Evolutionary conservation across 2,329 filamentous ascomycete genomes (phyloP).

Genomic region (Alternaria alternata): DNA sequence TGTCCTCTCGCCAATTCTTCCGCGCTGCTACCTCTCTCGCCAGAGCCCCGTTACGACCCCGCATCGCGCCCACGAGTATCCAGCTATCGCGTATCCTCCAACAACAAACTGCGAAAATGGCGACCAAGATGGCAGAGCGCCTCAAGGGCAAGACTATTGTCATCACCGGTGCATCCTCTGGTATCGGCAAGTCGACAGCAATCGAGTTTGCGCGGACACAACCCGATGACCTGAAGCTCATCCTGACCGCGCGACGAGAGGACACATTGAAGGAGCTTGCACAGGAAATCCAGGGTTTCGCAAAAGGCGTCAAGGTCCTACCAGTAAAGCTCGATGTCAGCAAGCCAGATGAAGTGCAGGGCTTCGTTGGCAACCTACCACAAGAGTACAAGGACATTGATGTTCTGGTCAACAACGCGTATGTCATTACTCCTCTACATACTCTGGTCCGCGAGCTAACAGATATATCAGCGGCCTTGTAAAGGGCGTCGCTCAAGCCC

Average conservation of each 20-base stretch:
- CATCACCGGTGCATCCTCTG: slow-evolving; percentile 90
- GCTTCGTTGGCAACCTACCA: slow-evolving; percentile 77
- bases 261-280: slow-evolving; percentile 81
- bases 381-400: slow-evolving; percentile 85
- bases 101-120: slow-evolving; percentile 60
- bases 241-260: slow-evolving; percentile 86
- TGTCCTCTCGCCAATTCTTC: slow-evolving; percentile 19
- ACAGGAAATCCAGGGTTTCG: slow-evolving; percentile 76
- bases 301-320: slow-evolving; percentile 77
- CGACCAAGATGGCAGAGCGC: slow-evolving; percentile 78
- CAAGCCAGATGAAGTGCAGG: slow-evolving; percentile 74
- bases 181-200: slow-evolving; percentile 85
- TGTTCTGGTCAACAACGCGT: slow-evolving; percentile 76
- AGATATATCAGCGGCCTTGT: slow-evolving; percentile 71
- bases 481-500: slow-evolving; percentile 85
- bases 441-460: neutral
- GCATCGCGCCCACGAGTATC: slow-evolving; percentile 13
- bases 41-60: slow-evolving; percentile 21
- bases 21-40: slow-evolving; percentile 26
- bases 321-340: slow-evolving; percentile 88
- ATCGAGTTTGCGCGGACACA: slow-evolving; percentile 90
- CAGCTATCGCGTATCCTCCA: slow-evolving; percentile 19
- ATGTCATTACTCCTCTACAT: neutral
- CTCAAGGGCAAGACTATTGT: slow-evolving; percentile 92
- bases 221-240: slow-evolving; percentile 79